Conservation (phyloP, 2,329 filamentous ascomycete species). For the Aureobasidium namibiae region DNA sequence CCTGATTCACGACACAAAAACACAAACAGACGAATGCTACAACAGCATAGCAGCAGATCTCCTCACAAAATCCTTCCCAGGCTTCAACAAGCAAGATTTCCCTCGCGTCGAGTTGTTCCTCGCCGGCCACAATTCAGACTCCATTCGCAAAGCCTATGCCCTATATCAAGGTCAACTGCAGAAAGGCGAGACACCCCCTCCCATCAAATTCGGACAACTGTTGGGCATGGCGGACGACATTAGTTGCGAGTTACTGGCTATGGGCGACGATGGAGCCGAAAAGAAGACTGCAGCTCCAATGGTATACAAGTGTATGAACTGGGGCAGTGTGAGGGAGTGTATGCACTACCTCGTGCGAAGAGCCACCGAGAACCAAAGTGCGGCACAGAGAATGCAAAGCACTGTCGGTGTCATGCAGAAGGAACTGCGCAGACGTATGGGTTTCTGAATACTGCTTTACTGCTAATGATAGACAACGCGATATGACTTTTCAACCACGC, state of each 20-base stretch:
- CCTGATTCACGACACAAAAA: conserved; percentile 22
- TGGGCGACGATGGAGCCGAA: neutral
- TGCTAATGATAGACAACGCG: neutral
- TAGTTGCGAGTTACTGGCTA: conserved; percentile 18
- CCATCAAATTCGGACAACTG: conserved; percentile 21
- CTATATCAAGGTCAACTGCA: conserved; percentile 1
- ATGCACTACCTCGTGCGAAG: conserved; percentile 23
- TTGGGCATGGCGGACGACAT: conserved; percentile 25
- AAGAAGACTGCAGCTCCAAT: conserved; percentile 14
- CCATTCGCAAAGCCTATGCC: conserved; percentile 4
- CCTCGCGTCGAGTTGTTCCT: conserved; percentile 21
- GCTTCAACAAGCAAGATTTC: conserved; percentile 13
- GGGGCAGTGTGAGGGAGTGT: conserved; percentile 24
- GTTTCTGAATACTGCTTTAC: neutral
- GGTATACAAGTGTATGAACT: conserved; percentile 23
- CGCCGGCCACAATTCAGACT: conserved; percentile 24
- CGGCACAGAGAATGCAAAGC: neutral
- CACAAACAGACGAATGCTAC: conserved; percentile 22
- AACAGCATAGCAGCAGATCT: conserved; percentile 20
- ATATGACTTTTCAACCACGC: neutral
- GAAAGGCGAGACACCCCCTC: neutral
- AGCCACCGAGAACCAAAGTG: conserved; percentile 22
- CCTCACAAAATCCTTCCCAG: conserved; percentile 19
- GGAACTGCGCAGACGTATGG: conserved; percentile 1
- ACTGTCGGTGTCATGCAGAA: conserved; percentile 3